A percentile compares a stretch with the other conserved stretches of the same genome.
Evolutionary conservation across 306 rosid genomes (phyloP).

Genomic region (Hylodesmum podocarpum): DNA sequence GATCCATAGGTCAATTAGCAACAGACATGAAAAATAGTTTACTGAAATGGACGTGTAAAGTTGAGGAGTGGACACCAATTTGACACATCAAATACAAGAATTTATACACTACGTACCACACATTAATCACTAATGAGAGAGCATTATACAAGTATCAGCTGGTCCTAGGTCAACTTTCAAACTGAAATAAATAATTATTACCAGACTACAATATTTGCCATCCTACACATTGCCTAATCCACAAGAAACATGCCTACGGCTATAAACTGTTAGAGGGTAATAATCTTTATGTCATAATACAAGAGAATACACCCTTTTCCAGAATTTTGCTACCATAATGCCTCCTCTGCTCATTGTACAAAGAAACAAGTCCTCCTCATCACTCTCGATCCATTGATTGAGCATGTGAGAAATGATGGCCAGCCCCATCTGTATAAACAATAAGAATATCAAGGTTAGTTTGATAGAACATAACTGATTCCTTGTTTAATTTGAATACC

Average conservation of each 20-base stretch:
- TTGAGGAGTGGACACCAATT: background rate
- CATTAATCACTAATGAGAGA: constrained; percentile 40
- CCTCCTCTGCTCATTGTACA: constrained; percentile 23
- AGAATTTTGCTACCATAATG: constrained; percentile 3
- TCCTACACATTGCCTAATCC: constrained; percentile 41
- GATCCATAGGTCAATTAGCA: background rate
- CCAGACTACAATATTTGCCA: constrained; percentile 49
- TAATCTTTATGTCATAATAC: constrained; percentile 37
- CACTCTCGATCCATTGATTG: constrained; percentile 63
- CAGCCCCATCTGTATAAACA: constrained; percentile 56
- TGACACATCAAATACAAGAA: constrained; percentile 21
- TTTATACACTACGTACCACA: constrained; percentile 46
- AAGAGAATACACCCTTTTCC: constrained; percentile 38
- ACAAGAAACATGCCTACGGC: constrained; percentile 46
- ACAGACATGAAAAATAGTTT: background rate
- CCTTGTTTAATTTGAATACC: background rate
- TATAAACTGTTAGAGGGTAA: constrained; percentile 40
- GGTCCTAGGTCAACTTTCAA: constrained; percentile 53
- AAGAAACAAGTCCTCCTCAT: constrained; percentile 13
- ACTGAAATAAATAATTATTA: constrained; percentile 44
- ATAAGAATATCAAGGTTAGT: constrained; percentile 23
- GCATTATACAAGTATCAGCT: constrained; percentile 50
- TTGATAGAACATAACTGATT: background rate
- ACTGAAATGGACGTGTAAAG: background rate
- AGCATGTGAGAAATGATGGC: constrained; percentile 58